A percentile compares a stretch with the other conserved stretches of the same genome.
phyloP scores from a whole-genome alignment of 2,329 filamentous ascomycete genomes.

The Penicillium sp. region DNA sequence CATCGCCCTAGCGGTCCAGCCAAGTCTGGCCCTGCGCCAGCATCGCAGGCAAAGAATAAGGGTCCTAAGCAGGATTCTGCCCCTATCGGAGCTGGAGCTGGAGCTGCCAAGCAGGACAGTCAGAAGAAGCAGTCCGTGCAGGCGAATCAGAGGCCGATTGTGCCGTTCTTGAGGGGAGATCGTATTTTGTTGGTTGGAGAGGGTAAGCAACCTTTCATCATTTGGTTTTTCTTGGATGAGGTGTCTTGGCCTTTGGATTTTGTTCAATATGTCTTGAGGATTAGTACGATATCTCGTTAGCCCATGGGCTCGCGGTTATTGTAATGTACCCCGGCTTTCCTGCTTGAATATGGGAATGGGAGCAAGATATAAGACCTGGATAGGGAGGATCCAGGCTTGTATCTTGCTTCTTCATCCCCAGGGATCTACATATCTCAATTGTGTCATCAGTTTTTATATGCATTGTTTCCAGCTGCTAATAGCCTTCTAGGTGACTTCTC shows the following conservation, averaged over 20 bases:
- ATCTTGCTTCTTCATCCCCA: neutral
- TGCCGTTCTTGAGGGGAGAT: constrained; percentile 51
- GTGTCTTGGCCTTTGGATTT: neutral
- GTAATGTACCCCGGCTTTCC: neutral
- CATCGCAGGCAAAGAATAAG: constrained; percentile 3
- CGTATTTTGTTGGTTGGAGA: constrained; percentile 53
- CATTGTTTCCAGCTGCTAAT: constrained; percentile 16
- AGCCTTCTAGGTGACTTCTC: constrained; percentile 52
- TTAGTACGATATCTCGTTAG: neutral
- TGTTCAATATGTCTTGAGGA: neutral
- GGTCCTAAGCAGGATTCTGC: neutral
- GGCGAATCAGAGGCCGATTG: constrained; percentile 39
- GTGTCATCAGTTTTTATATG: neutral
- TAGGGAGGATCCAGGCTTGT: neutral
- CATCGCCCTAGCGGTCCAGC: constrained; percentile 21
- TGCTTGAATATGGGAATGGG: neutral
- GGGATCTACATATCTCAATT: neutral
- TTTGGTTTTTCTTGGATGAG: neutral
- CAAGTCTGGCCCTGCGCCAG: constrained; percentile 8
- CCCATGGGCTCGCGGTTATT: neutral
- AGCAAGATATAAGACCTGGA: neutral
- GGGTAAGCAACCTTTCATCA: constrained; percentile 42
- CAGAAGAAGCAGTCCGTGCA: constrained; percentile 31
- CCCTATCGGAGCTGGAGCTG: too few relatives aligned
- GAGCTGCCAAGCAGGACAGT: constrained; percentile 18